Evolutionary conservation across 2,329 filamentous ascomycete genomes (phyloP), one percentile per base, ranked within the genome.

Genomic region (Pseudogymnoascus sp.): DNA sequence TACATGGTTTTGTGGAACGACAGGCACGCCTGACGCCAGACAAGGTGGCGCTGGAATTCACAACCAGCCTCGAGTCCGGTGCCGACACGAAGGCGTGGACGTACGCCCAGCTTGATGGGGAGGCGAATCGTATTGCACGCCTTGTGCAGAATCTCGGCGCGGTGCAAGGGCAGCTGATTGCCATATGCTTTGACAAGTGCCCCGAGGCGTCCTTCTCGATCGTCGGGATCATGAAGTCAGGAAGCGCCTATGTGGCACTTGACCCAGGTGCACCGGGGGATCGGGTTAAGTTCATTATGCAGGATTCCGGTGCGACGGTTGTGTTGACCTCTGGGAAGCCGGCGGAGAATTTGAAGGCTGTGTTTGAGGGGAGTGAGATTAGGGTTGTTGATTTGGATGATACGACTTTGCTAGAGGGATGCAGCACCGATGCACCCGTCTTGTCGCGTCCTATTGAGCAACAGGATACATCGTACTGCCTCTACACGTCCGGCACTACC

Each of bases 1-100:
- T 96, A 5, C 91, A 97, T 70, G 78, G 92, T 61, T 88, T 96
- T 63, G 86, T 96, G 5, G 90, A 95, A 69, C 65, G 72, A 0
- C 83, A 83, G 33, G 86, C 87, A 0, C 36, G 64, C 0, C 67
- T 74, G 0, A 73, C 78, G 18, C 88, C 91, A 0, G 67, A 83
- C 0, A 84, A 80, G 38, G 74, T 77, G 2, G 92, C 92, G 0
- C 79, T 97, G 1, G 87, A 96, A 65, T 96, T 96, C 70, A 83
- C 87, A 2, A 80, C 79, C 0, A 76, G 76, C 0, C 79, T 90
- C 4, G 72, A 80, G 1, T 74, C 75, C 1, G 73, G 74, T 0
- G 66, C 69, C 0, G 68, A 76, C 1, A 82, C 78, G 30, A 76
- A 76, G 57, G 75, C 68, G 22, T 97, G 91, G 91, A 89, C 83